Evolutionary conservation across 768 basidiomycete species (phyloP).

Genomic region (Coprinopsis marcescibilis): DNA sequence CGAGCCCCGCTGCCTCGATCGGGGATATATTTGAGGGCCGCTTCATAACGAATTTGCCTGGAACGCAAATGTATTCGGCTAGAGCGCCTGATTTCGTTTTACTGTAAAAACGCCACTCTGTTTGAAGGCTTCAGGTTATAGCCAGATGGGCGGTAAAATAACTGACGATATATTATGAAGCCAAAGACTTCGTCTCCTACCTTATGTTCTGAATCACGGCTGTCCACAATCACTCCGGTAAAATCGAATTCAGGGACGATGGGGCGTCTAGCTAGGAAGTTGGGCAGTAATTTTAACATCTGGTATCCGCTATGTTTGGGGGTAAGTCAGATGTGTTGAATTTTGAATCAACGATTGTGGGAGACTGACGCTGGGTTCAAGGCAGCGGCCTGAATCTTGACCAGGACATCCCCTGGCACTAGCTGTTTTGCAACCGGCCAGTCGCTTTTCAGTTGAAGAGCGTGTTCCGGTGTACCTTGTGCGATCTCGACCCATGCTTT

Average conservation of each 20-base stretch:
- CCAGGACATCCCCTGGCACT: slow-evolving; percentile 27
- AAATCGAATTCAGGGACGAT: slow-evolving; percentile 57
- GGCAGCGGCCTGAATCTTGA: slow-evolving; percentile 39
- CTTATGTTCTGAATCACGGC: slow-evolving; percentile 44
- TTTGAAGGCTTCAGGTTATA: background rate
- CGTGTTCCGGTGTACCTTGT: slow-evolving; percentile 26
- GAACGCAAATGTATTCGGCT: slow-evolving; percentile 48
- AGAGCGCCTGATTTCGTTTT: slow-evolving; percentile 49
- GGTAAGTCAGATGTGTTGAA: background rate
- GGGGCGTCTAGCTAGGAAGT: slow-evolving; percentile 41
- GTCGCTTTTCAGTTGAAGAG: slow-evolving; percentile 27
- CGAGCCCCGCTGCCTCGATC: slow-evolving; percentile 55
- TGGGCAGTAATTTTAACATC: slow-evolving; percentile 44
- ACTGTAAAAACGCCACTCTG: slow-evolving; percentile 24
- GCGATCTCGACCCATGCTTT: slow-evolving; percentile 33
- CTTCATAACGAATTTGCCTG: slow-evolving; percentile 30
- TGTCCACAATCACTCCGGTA: slow-evolving; percentile 54
- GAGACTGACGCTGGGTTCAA: slow-evolving; percentile 69
- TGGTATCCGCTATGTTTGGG: slow-evolving; percentile 58
- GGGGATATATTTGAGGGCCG: slow-evolving; percentile 48
- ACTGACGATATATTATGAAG: slow-evolving; percentile 27
- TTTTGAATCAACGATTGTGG: background rate
- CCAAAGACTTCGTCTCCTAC: slow-evolving; percentile 66
- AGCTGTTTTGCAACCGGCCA: slow-evolving; percentile 34
- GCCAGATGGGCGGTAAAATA: too few relatives aligned